Percentiles rank a stretch among this genome's conserved stretches.
These are phyloP conservation scores for Phytophthora sp. DNA, from an alignment of 352 stramenopile genomes.

Conservation along the genomic window DNA sequence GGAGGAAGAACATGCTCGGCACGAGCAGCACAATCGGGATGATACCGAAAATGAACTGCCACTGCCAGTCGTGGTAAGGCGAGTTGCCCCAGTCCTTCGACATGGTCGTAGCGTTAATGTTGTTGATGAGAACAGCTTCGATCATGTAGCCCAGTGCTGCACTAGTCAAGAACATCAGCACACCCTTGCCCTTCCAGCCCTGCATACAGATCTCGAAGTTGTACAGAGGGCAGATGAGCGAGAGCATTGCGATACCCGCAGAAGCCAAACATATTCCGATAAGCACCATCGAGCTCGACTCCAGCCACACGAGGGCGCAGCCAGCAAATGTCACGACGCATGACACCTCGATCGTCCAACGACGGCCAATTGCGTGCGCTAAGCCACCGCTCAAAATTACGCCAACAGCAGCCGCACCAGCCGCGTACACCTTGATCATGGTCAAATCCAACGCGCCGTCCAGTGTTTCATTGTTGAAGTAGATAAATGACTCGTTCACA, in stretches of 20 bases:
- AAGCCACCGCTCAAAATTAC: constrained; percentile 55
- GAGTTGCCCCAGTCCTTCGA: constrained; percentile 65
- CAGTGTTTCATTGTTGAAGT: constrained; percentile 72
- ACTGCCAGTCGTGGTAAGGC: constrained; percentile 78
- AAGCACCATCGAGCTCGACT: constrained; percentile 70
- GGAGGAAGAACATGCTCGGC: constrained; percentile 63
- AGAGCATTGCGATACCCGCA: constrained; percentile 79
- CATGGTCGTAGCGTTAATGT: constrained; percentile 78
- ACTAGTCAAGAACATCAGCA: constrained; percentile 84
- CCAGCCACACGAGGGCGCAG: constrained; percentile 70
- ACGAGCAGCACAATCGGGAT: constrained; percentile 73
- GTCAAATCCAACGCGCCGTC: constrained; percentile 56
- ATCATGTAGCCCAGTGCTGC: constrained; percentile 77
- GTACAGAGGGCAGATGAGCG: constrained; percentile 77
- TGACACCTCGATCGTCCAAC: constrained; percentile 64
- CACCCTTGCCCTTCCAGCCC: constrained; percentile 87
- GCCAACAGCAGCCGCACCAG: constrained; percentile 55
- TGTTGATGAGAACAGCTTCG: constrained; percentile 72
- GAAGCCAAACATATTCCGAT: constrained; percentile 73
- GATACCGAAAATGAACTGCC: constrained; percentile 79
- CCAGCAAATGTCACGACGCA: constrained; percentile 68
- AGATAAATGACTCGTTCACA: constrained; percentile 86
- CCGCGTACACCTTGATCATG: constrained; percentile 77
- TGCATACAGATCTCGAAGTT: constrained; percentile 90
- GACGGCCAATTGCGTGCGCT: constrained; percentile 67